Conservation (phyloP, 805 yeast species). For the Lipomyces oligophaga region DNA sequence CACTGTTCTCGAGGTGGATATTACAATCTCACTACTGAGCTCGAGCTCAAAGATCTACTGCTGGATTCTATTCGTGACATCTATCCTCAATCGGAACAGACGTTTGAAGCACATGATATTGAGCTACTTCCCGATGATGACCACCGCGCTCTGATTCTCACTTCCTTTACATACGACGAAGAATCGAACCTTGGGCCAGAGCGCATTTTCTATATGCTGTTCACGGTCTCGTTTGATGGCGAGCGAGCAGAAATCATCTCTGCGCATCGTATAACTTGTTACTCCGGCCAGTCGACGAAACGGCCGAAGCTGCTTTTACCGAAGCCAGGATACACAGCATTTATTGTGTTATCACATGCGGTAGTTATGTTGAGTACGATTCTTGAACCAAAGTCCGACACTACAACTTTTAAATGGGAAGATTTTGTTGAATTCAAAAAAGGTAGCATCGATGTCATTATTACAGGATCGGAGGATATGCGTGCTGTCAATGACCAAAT, state of each 20-base stretch:
- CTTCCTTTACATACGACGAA: conserved; percentile 42
- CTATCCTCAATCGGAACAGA: conserved; percentile 51
- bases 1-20: conserved; percentile 47
- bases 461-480: conserved; percentile 52
- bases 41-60: conserved; percentile 39
- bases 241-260: conserved; percentile 56
- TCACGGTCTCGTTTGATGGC: conserved; percentile 50
- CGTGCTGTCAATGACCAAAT: conserved; percentile 30
- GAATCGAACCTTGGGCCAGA: conserved; percentile 32
- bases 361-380: conserved; percentile 64
- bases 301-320: conserved; percentile 56
- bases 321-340: conserved; percentile 55
- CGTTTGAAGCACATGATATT: conserved; percentile 59
- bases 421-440: conserved; percentile 60
- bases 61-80: conserved; percentile 44
- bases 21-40: conserved; percentile 41
- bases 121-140: conserved; percentile 47
- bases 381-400: conserved; percentile 37
- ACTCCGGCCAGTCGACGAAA: conserved; percentile 36
- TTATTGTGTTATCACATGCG: conserved; percentile 55
- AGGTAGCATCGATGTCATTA: conserved; percentile 50
- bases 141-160: conserved; percentile 48
- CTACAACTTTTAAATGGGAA: conserved; percentile 63
- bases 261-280: conserved; percentile 60
- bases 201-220: conserved; percentile 45